phyloP scores from a whole-genome alignment of 1,284 basidiomycete species.

The Rhodotorula sp. region DNA sequence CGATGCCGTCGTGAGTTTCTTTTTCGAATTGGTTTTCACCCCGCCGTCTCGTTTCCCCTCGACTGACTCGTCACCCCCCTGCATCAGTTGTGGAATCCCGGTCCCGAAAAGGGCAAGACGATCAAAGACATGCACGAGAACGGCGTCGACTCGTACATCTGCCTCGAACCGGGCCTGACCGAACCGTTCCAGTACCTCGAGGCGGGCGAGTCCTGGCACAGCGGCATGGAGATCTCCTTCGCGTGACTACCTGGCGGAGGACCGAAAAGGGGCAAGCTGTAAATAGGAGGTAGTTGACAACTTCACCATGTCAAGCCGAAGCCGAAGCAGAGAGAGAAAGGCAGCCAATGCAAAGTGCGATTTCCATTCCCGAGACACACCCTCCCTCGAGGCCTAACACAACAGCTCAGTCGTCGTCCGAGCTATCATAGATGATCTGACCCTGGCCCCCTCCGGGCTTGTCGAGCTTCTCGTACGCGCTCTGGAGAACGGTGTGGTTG shows the following conservation, averaged over 20 bases:
- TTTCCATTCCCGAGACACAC: neutral
- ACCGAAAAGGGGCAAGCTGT: neutral
- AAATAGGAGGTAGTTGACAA: neutral
- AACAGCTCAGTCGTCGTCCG: neutral
- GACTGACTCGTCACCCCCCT: no score
- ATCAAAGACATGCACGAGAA: constrained; percentile 50
- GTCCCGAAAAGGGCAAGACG: constrained; percentile 44
- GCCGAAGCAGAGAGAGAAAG: neutral
- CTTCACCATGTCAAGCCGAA: neutral
- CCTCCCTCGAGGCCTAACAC: no score
- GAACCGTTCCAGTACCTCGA: constrained; percentile 44
- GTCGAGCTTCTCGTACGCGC: neutral
- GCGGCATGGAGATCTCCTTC: constrained; percentile 25
- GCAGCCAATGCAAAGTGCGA: neutral
- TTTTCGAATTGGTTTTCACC: neutral
- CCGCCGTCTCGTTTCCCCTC: neutral
- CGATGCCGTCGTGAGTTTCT: constrained; percentile 8
- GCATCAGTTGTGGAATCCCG: constrained; percentile 49
- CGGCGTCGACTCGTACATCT: constrained; percentile 49
- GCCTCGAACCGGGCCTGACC: constrained; percentile 47
- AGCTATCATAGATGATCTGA: neutral
- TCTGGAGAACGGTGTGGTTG: neutral
- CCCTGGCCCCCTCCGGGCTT: neutral
- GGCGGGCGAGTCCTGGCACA: constrained; percentile 44
- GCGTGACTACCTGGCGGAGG: constrained; percentile 9